Evolutionary conservation across 2,329 filamentous ascomycete species (phyloP), one percentile per base, ranked within the genome.

Genomic region (Diaporthe citriasiana): DNA sequence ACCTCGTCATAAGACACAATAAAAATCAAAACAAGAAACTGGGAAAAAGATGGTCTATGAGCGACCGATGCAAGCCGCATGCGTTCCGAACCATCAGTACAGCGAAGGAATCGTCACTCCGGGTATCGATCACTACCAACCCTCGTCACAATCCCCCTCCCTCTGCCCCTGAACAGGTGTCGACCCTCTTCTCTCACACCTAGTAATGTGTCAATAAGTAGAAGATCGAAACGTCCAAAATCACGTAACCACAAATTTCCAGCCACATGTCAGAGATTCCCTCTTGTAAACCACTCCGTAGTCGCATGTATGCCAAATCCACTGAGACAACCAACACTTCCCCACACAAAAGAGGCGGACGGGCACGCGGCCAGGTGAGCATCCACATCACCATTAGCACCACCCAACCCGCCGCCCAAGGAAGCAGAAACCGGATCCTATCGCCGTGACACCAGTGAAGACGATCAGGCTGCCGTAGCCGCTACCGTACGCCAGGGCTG

Each of bases 381-480:
- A 25, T 35, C 42, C 25, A 17, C 33, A 17, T 53, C 40, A 17
- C 38, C 45, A 19, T 53, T 60, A 81, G 72, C 83, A 75, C 82
- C 82, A 84, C 5, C 82, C 81, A 10, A 83, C 65, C 57, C 76
- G 76, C 74, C 77, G 84, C 81, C 85, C 86, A 19, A 86, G 68
- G 71, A 85, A 86, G 74, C 85, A 86, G 19, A 83, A 80, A 4
- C 86, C 87, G 0, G 87, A 86, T 15, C 88, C 77, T 6, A 86
- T 77, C 15, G 88, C 88, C 8, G 87, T 89, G 5, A 87, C 82
- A 2, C 88, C 89, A 0, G 89, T 90, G 75, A 89, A 90, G n/a
- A 88, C 82, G 74, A 90, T 89, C 77, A 91, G 77, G 15, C 83
- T 82, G 2, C 88, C 88, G 78, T 87, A 90, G 3, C 87, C 84